Base-by-base conservation (phyloP, 2,329 filamentous ascomycete genomes). In the Sarocladium strictum region DNA sequence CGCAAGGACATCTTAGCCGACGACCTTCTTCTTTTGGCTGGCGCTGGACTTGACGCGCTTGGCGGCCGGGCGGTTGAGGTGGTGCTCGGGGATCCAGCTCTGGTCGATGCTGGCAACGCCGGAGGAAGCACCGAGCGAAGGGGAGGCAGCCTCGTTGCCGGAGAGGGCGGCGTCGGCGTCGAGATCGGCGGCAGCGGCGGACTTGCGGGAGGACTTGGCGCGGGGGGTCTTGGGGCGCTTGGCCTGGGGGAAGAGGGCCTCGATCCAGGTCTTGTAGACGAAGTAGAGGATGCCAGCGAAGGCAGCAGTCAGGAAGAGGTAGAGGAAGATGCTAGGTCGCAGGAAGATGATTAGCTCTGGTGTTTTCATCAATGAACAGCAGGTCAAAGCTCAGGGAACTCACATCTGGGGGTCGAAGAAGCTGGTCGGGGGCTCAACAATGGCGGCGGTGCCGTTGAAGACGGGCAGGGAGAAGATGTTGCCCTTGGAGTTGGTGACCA, bases 251-350 rank as follows among this genome's bases (percentile, higher is more conserved):
- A 97, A 96, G 68, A 99, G 88, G 14, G 91, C 86, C 65, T 91
- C 89, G 73, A 99, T 88, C 91, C 93, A 97, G 66, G 93, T 96
- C 78, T 87, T 94, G 83, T 99, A 99, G 76, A 97, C 90, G 73
- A 96, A 96, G 84, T 93, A 97, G 69, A 87, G 83, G 54, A 86
- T 90, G 58, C 88, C 91, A 60, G 75, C 84, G 69, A 96, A 95
- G 59, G 80, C 82, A 58, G 80, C 85, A 54, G 86, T 78, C 63
- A 99, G 87, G 78, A 97, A 86, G 69, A 96, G 79, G 79, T 97
- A 97, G 59, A 99, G 85, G 85, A 99, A 99, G 76, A 97, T 90
- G 69, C 94, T 97, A 54, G 21, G 6, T 12, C 14, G 17, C 10
- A 9, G 7, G 86, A 80, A n/a, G n/a, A n/a, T n/a, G n/a, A n/a